Evolutionary conservation across 1,284 basidiomycete species (phyloP).

Genomic region (Ceratobasidium theobromae): DNA sequence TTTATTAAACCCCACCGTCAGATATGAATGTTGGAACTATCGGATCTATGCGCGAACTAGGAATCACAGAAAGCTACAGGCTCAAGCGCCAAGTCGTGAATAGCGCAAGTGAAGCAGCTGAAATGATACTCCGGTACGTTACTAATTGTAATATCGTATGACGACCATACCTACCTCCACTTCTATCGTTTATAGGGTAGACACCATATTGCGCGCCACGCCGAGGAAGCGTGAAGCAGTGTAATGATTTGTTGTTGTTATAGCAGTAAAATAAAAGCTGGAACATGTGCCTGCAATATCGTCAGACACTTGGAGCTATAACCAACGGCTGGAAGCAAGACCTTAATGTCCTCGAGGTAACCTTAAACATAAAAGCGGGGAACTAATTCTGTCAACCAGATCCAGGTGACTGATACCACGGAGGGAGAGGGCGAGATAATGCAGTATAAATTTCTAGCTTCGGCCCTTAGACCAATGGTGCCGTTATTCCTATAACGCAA

Average conservation of each 20-base stretch:
- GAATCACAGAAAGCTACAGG: slow-evolving; percentile 96
- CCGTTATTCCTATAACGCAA: too few species aligned
- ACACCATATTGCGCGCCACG: slow-evolving; percentile 57
- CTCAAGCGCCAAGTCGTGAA: slow-evolving; percentile 93
- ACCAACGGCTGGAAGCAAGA: too few species aligned
- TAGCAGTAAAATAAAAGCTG: not conserved
- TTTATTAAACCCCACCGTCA: slow-evolving; percentile 40
- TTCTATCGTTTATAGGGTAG: slow-evolving; percentile 42
- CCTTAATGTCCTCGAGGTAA: too few species aligned
- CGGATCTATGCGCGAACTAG: slow-evolving; percentile 85
- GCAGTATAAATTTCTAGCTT: too few species aligned
- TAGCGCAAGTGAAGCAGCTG: slow-evolving; percentile 93
- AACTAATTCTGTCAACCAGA: too few species aligned
- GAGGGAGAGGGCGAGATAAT: too few species aligned
- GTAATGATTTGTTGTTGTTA: slow-evolving; percentile 9
- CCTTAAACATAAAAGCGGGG: too few species aligned
- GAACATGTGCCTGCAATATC: too few species aligned
- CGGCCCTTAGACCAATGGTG: too few species aligned
- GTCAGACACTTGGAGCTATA: too few species aligned
- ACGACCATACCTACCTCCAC: not conserved
- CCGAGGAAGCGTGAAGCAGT: slow-evolving; percentile 57
- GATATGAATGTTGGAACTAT: slow-evolving; percentile 88
- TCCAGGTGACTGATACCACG: too few species aligned
- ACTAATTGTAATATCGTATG: slow-evolving; percentile 12
- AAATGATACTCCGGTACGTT: slow-evolving; percentile 94